Evolutionary conservation across 345 rosid species (phyloP), one percentile per base, ranked within the genome.

Genomic region (Ailanthus altissimus): DNA sequence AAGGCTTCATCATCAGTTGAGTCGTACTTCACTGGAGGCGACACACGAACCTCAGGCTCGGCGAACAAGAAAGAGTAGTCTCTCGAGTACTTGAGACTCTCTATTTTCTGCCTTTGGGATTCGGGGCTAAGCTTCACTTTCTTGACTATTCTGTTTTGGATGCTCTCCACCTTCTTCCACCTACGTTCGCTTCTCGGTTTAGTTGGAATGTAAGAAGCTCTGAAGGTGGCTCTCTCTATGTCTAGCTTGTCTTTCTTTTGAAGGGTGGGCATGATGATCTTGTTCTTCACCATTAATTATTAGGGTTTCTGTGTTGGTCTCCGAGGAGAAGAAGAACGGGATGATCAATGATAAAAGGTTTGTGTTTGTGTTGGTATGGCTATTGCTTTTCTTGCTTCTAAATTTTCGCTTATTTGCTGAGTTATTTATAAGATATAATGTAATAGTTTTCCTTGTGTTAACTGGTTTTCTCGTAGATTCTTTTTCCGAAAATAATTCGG

Each of bases 51-150:
- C 38, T 1, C 38, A 32, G 38, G 38, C 38, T 32, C 38, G 3
- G 1, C 3, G 38, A 32, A 32, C 38, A 32, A 32, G 38, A 66
- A 72, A 40, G 75, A 58, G 23, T 72, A 72, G 54, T 72, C 66
- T 72, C 67, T 57, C 1, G 75, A 38, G 42, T 72, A 58, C 15
- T 14, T 72, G 36, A 58, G 18, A 20, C 40, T 42, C 43, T 14
- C 65, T 21, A 72, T 72, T 21, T 40, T 72, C 54, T 58, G 6
- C 10, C 59, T 12, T 5, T 38, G 6, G n/a, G 3, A 26, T 38
- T 36, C 47, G 0, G n/a, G 56, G n/a, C 15, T 16, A 15, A 15
- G 56, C 20, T 54, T 54, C 10, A 1, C 25, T 5, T 38, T 38
- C 50, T 0, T 3, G 26, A 60, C 23, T 4, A 5, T 32, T 8